Base-by-base conservation (phyloP, 2,329 filamentous ascomycete species). In the Cercospora sesami region DNA sequence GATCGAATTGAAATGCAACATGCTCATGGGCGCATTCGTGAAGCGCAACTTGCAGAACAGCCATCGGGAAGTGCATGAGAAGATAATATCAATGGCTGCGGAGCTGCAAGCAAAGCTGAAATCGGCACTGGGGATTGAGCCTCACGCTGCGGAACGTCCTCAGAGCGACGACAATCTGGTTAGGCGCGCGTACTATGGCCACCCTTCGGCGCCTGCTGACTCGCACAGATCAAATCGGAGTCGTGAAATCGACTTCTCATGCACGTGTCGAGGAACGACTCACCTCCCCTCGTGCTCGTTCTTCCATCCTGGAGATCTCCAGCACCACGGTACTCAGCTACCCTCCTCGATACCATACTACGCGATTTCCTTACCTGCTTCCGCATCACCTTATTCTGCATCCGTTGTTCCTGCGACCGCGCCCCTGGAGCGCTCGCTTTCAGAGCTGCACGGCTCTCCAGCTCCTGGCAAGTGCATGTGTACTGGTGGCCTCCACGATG, bases 41-140 rank as follows among this genome's bases (percentile, higher is more conserved):
- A 94, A 91, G 83, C 91, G 89, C 80, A 95, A 91, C 14, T 84
- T 96, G 57, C 91, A 91, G 74, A 91, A 91, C 75, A 87, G 91
- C 0, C 92, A 96, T 75, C 85, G 83, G 9, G 83, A 86, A 2
- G 84, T 96, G 4, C 90, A 94, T 2, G 87, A 90, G 45, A 77
- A 71, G 58, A 68, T 77, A n/a, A 68, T 76, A 5, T 66, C 57
- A 39, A 71, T 71, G 42, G 73, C 72, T 9, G 62, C 64, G 31
- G 31, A 66, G n/a, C 42, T 70, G 30, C 42, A 68, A 51, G 21
- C 18, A 16, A 48, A 60, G 21, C 30, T 57, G 26, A 53, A 55
- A 5, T 26, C 42, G 33, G 39, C 33, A 7, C n/a, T 64, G 9
- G 36, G 60, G 16, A 23, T 62, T 10, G 63, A 60, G 14, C 36